A percentile compares a stretch with the other conserved stretches of the same genome.
phyloP scores from a whole-genome alignment of 768 basidiomycete genomes.

The Lactarius akahatsu region DNA sequence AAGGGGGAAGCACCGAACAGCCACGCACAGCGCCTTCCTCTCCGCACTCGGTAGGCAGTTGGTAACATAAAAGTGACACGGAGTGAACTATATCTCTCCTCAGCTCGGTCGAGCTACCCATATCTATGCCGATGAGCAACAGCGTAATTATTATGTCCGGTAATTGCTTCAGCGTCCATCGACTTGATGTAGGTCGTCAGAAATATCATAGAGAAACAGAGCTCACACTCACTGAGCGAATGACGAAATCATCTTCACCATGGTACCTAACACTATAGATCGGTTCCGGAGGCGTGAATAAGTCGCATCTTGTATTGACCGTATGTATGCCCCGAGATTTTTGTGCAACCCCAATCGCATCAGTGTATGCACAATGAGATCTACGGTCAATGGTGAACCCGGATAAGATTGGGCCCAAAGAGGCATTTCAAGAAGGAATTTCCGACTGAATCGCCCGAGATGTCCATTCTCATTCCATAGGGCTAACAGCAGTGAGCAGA shows the following conservation, averaged over 20 bases:
- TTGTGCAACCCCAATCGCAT: slow-evolving; percentile 22
- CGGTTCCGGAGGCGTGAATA: slow-evolving; percentile 18
- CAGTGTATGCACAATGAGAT: slow-evolving; percentile 16
- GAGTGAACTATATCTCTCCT: slow-evolving; percentile 47
- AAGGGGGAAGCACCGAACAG: background rate
- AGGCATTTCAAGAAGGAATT: slow-evolving; percentile 23
- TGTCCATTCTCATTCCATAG: slow-evolving; percentile 17
- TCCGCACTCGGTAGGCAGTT: slow-evolving; percentile 36
- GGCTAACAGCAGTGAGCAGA: slow-evolving; percentile 21
- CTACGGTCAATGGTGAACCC: slow-evolving; percentile 19
- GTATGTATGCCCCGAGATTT: slow-evolving; percentile 5
- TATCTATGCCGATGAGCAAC: slow-evolving; percentile 57
- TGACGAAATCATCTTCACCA: slow-evolving; percentile 20
- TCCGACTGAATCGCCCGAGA: slow-evolving; percentile 14
- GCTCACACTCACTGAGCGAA: slow-evolving; percentile 16
- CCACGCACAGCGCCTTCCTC: slow-evolving; percentile 26
- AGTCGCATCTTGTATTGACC: background rate
- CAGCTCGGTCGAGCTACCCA: slow-evolving; percentile 45
- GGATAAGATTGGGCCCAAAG: slow-evolving; percentile 21
- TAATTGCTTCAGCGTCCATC: slow-evolving; percentile 41
- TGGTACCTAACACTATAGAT: slow-evolving; percentile 7
- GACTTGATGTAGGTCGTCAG: slow-evolving; percentile 27
- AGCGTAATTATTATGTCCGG: slow-evolving; percentile 51
- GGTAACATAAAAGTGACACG: slow-evolving; percentile 48
- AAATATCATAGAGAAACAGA: background rate